phyloP scores from a whole-genome alignment of 2,329 filamentous ascomycete genomes.

The Trichoderma sp. region DNA sequence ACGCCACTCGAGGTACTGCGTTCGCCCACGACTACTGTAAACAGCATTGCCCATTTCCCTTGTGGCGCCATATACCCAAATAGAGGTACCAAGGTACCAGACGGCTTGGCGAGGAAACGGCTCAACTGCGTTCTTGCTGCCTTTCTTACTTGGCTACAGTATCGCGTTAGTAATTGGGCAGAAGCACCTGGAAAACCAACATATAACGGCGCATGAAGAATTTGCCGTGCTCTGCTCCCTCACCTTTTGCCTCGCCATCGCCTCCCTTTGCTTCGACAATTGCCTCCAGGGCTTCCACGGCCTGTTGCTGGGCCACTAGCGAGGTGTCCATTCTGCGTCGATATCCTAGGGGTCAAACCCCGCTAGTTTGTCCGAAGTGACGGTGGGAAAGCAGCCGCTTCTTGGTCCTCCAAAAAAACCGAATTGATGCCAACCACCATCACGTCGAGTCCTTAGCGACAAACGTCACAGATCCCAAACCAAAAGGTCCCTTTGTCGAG shows the following conservation, averaged over 20 bases:
- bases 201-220: background rate
- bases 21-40: background rate
- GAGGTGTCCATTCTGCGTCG: background rate
- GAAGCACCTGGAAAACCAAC: background rate
- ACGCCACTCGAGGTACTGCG: background rate
- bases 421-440: background rate
- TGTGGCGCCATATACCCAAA: background rate
- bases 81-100: no score
- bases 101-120: background rate
- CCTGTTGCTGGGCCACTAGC: background rate
- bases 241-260: background rate
- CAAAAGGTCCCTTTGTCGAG: background rate
- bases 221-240: background rate
- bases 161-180: constrained; percentile 8
- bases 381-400: background rate
- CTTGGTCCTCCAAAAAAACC: background rate
- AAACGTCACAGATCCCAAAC: background rate
- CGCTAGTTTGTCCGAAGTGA: constrained; percentile 20
- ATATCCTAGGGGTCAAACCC: constrained; percentile 12
- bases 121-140: background rate
- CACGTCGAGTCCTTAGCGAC: background rate
- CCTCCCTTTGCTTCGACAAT: background rate
- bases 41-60: background rate
- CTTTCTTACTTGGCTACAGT: background rate
- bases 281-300: background rate